phyloP scores from a whole-genome alignment of 2,329 filamentous ascomycete genomes.

The Thielaviopsis ethacetica region DNA sequence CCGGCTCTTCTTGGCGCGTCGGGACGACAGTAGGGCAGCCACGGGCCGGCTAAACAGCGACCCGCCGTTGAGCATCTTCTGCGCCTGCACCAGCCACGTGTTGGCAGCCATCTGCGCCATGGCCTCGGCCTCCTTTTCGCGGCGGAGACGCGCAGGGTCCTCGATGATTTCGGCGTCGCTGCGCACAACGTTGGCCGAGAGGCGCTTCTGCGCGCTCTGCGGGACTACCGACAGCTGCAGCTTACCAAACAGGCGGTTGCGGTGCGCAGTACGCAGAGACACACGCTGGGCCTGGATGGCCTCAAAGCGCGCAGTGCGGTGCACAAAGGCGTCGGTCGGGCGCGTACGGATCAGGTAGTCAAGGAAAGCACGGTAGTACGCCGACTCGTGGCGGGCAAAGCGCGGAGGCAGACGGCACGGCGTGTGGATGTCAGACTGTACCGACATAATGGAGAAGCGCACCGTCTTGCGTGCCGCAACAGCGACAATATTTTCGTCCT shows the following conservation, averaged over 20 bases:
- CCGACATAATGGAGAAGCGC: constrained; percentile 47
- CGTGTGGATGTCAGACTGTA: constrained; percentile 22
- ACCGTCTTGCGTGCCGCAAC: constrained; percentile 41
- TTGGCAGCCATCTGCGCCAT: constrained; percentile 51
- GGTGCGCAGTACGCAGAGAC: constrained; percentile 54
- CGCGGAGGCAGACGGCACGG: constrained; percentile 35
- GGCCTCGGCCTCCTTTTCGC: constrained; percentile 68
- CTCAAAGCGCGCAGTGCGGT: constrained; percentile 73
- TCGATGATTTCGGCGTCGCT: constrained; percentile 52
- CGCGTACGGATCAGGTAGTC: constrained; percentile 51
- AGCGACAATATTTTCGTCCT: constrained; percentile 12
- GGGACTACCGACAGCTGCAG: constrained; percentile 60
- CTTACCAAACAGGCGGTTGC: constrained; percentile 69
- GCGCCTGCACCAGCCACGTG: constrained; percentile 44
- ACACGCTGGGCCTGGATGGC: constrained; percentile 71
- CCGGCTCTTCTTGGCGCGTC: constrained; percentile 29
- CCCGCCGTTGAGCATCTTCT: constrained; percentile 47
- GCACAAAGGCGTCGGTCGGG: constrained; percentile 62
- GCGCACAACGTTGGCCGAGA: constrained; percentile 55
- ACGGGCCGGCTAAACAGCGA: constrained; percentile 47
- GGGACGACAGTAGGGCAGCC: constrained; percentile 35
- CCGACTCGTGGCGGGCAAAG: constrained; percentile 46
- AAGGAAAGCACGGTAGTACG: constrained; percentile 80
- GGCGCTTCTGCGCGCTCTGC: constrained; percentile 53
- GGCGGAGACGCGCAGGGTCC: constrained; percentile 45